A percentile compares a stretch with the other conserved stretches of the same genome.
Conservation (phyloP, 179 eudicot species). For the Kewa caespitosa region DNA sequence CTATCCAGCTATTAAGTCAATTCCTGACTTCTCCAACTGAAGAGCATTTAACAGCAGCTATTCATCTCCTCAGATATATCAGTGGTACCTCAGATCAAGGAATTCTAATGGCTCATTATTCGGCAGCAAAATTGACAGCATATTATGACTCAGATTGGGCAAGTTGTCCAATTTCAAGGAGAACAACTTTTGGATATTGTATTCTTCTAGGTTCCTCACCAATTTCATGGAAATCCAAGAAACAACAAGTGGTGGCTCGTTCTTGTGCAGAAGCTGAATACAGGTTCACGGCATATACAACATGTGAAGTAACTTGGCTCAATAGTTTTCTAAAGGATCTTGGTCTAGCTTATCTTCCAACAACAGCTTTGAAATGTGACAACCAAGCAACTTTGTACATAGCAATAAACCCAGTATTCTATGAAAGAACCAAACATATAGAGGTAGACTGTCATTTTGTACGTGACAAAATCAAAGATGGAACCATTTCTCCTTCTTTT, state of each 20-base stretch:
- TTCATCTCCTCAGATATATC: background rate
- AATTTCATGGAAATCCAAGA: constrained; percentile 6
- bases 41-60: background rate
- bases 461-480: no score
- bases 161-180: background rate
- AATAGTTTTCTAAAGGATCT: background rate
- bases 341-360: background rate
- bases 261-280: constrained; percentile 16
- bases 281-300: background rate
- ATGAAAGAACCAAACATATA: no score
- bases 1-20: constrained; percentile 2
- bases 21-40: background rate
- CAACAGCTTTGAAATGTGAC: background rate
- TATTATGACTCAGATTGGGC: constrained; percentile 6
- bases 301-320: background rate
- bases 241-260: background rate
- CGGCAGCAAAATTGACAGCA: background rate
- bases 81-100: background rate
- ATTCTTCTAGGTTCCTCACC: background rate
- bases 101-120: background rate
- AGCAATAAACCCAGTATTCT: no score
- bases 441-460: no score
- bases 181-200: background rate
- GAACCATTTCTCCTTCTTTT: no score
- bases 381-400: no score